A percentile compares a stretch with the other conserved stretches of the same genome.
Conservation (phyloP, 2,329 filamentous ascomycete species). For the Aureobasidium sp. region DNA sequence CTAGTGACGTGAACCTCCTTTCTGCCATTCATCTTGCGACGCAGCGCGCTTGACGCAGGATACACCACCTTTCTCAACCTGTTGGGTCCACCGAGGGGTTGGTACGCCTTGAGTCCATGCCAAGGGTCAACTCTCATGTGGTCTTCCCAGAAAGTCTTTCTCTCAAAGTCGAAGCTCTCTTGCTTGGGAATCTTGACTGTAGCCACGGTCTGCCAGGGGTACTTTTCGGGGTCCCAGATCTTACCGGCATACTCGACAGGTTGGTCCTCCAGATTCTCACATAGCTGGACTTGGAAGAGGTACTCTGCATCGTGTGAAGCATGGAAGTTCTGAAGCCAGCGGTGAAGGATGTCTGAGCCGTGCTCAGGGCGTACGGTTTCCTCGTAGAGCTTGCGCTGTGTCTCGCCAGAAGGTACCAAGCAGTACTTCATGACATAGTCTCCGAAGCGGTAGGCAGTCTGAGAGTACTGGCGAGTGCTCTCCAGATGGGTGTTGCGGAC, state of each 20-base stretch:
- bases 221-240: constrained; percentile 41
- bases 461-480: constrained; percentile 37
- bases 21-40: constrained; percentile 33
- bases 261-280: constrained; percentile 41
- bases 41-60: constrained; percentile 30
- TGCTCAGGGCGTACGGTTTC: constrained; percentile 33
- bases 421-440: constrained; percentile 43
- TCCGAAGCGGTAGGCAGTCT: constrained; percentile 43
- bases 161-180: constrained; percentile 34
- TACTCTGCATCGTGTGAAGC: constrained; percentile 35
- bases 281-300: constrained; percentile 41
- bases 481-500: constrained; percentile 36
- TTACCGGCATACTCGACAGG: constrained; percentile 39
- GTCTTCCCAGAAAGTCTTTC: constrained; percentile 40
- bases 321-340: constrained; percentile 37
- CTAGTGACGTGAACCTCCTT: constrained; percentile 31
- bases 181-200: constrained; percentile 35
- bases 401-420: constrained; percentile 36
- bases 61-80: constrained; percentile 35
- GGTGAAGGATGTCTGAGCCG: constrained; percentile 32
- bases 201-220: constrained; percentile 42
- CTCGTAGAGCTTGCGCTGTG: constrained; percentile 34
- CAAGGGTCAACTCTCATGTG: constrained; percentile 38
- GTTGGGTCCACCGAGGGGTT: constrained; percentile 36
- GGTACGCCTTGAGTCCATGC: constrained; percentile 35